Conservation (phyloP, 495 filamentous ascomycete species). For the Penicillium flavigenum region DNA sequence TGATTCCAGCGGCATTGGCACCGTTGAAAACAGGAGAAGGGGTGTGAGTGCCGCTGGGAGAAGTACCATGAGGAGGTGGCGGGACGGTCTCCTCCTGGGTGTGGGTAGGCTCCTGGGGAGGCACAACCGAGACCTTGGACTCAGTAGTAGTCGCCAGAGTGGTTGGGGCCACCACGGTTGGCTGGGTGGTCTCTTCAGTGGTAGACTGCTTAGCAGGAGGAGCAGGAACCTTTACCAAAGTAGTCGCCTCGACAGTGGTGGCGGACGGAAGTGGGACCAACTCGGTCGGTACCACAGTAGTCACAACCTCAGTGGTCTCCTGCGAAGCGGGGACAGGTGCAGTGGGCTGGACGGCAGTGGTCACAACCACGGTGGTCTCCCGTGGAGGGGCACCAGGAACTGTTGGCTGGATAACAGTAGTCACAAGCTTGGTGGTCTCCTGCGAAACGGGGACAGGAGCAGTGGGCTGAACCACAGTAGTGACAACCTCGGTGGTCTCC, state of each 20-base stretch:
- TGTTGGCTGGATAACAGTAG: neutral
- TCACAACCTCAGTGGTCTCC: neutral
- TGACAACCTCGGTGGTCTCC: neutral
- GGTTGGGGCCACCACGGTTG: neutral
- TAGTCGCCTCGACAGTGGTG: slow-evolving; percentile 1
- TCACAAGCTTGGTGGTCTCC: neutral
- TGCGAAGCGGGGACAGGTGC: neutral
- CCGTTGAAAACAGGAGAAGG: slow-evolving; percentile 10
- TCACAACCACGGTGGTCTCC: slow-evolving; percentile 2
- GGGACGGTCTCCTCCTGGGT: neutral
- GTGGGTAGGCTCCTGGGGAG: neutral
- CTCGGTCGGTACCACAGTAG: neutral
- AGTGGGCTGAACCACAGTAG: neutral
- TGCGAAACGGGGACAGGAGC: neutral
- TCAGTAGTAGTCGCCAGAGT: slow-evolving; percentile 4
- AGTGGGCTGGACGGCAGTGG: neutral
- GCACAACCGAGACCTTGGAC: neutral
- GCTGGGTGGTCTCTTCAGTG: neutral
- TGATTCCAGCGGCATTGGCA: slow-evolving; percentile 1
- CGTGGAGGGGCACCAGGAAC: neutral
- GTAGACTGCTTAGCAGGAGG: neutral
- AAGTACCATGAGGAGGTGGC: neutral
- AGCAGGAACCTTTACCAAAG: neutral
- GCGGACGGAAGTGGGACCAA: neutral
- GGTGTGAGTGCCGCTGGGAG: neutral